Conservation (phyloP, 305 asterid genomes). For the Fraxinus platypoda region DNA sequence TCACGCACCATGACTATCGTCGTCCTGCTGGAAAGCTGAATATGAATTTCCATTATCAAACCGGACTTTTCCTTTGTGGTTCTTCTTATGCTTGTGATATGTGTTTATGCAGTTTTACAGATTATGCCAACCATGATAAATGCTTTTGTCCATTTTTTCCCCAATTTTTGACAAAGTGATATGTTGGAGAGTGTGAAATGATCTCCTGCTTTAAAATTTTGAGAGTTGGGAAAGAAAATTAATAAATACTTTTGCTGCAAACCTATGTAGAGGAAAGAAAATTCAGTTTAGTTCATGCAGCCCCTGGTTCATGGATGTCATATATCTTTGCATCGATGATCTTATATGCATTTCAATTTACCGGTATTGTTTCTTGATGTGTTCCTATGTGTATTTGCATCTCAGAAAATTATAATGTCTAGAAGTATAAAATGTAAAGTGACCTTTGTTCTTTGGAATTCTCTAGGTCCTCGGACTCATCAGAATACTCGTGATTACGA, state of each 20-base stretch:
- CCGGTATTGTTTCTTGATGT: not conserved
- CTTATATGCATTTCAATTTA: slow-evolving; percentile 1
- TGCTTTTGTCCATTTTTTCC: not conserved
- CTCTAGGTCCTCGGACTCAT: slow-evolving; percentile 62
- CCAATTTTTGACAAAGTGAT: not conserved
- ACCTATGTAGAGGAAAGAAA: not conserved
- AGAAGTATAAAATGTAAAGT: not conserved
- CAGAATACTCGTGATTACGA: slow-evolving; percentile 53
- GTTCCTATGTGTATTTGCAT: slow-evolving; percentile 11
- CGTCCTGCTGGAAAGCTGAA: not conserved
- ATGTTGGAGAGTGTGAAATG: not conserved
- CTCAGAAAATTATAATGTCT: not conserved
- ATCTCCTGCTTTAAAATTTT: not conserved
- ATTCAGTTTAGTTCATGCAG: slow-evolving; percentile 1
- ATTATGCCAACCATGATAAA: not conserved
- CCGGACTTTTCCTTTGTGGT: not conserved
- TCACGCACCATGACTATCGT: not conserved
- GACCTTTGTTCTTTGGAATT: slow-evolving; percentile 19
- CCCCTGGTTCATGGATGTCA: slow-evolving; percentile 12
- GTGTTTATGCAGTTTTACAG: not conserved
- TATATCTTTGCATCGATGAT: slow-evolving; percentile 4
- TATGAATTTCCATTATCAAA: slow-evolving; percentile 3
- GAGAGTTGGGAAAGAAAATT: slow-evolving; percentile 7
- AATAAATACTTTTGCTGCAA: not conserved
- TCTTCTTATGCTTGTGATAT: slow-evolving; percentile 7